phyloP scores from a whole-genome alignment of 2,329 filamentous ascomycete species.

The Dactylellina drechsleri region DNA sequence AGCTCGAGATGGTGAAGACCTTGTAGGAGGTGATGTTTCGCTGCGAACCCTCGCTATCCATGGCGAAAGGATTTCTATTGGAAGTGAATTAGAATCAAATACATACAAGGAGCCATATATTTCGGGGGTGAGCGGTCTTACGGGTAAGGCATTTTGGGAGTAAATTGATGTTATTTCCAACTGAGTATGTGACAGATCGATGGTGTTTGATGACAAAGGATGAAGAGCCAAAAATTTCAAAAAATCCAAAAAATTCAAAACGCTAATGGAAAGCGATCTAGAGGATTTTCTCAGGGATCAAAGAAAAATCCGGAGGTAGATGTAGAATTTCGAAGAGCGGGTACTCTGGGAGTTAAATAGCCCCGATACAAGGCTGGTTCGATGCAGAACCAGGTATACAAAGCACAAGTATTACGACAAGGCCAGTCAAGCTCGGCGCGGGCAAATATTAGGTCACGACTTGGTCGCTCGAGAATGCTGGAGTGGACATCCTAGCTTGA shows the following conservation, averaged over 20 bases:
- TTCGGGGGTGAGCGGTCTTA: constrained; percentile 12
- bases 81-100: not conserved
- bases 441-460: constrained; percentile 26
- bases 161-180: not conserved
- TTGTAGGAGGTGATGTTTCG: constrained; percentile 75
- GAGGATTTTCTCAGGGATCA: constrained; percentile 11
- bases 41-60: constrained; percentile 55
- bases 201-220: not conserved
- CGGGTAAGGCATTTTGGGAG: constrained; percentile 28
- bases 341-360: constrained; percentile 29
- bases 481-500: not conserved
- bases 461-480: constrained; percentile 23
- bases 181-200: no score
- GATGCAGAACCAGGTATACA: not conserved
- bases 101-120: not conserved
- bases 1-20: constrained; percentile 76
- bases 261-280: not conserved
- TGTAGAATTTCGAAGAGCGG: constrained; percentile 5
- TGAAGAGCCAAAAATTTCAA: not conserved
- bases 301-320: constrained; percentile 9
- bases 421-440: constrained; percentile 2
- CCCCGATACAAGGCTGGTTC: not conserved
- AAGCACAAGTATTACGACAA: not conserved
- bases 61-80: constrained; percentile 56
- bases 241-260: no score